These are phyloP conservation scores for Rhazya stricta DNA, from an alignment of 257 asterid species.

Conservation along the genomic window DNA sequence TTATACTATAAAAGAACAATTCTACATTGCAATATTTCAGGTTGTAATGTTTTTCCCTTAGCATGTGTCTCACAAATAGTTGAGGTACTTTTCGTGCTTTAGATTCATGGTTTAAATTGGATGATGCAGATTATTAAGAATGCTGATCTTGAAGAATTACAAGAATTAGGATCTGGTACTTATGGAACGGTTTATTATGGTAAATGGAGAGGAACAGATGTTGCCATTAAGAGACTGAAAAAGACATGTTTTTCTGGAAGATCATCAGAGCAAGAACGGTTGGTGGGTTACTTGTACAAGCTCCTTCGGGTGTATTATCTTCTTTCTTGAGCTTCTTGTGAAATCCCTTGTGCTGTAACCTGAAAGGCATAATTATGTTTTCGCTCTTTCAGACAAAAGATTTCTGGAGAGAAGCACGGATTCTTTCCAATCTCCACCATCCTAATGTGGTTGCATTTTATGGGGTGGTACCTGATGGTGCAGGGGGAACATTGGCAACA, in stretches of 20 bases:
- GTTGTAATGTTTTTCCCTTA: not conserved
- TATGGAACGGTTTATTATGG: slow-evolving; percentile 80
- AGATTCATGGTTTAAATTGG: slow-evolving; percentile 5
- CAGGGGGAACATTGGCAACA: slow-evolving; percentile 74
- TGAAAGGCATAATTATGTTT: slow-evolving; percentile 6
- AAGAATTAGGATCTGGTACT: slow-evolving; percentile 76
- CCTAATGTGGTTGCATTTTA: slow-evolving; percentile 81
- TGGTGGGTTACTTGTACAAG: slow-evolving; percentile 46
- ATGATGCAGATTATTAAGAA: slow-evolving; percentile 56
- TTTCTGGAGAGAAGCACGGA: slow-evolving; percentile 74
- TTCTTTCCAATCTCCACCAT: slow-evolving; percentile 69
- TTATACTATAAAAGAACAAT: not conserved
- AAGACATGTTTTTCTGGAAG: slow-evolving; percentile 63
- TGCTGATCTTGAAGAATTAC: slow-evolving; percentile 75
- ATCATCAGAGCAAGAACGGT: slow-evolving; percentile 58
- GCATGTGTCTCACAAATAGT: not conserved
- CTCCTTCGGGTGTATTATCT: slow-evolving; percentile 4
- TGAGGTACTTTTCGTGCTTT: not conserved
- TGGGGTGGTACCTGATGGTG: slow-evolving; percentile 82
- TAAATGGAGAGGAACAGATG: slow-evolving; percentile 83
- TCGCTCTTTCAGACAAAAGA: slow-evolving; percentile 46
- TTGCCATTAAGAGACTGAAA: slow-evolving; percentile 69
- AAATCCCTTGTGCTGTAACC: slow-evolving; percentile 14
- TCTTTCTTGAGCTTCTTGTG: slow-evolving; percentile 5
- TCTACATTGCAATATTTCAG: not conserved